These are phyloP conservation scores for Cladobotryum protrusum DNA, from an alignment of 2,329 filamentous ascomycete genomes.

Conservation along the genomic window DNA sequence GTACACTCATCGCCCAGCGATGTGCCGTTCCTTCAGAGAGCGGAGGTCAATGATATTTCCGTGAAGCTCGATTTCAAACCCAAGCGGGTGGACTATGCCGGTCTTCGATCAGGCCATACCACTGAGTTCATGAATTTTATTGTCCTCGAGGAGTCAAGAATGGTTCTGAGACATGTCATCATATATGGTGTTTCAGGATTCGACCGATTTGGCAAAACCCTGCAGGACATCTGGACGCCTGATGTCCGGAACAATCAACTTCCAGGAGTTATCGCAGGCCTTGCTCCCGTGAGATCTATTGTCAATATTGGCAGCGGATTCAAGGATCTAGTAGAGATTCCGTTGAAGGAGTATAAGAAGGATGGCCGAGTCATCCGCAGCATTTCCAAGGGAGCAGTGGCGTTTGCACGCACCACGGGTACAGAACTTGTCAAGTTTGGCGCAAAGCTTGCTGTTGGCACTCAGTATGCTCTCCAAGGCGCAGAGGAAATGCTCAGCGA, in stretches of 20 bases:
- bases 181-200: slow-evolving; percentile 90
- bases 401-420: slow-evolving; percentile 89
- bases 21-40: slow-evolving; percentile 79
- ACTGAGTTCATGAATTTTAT: slow-evolving; percentile 99
- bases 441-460: slow-evolving; percentile 89
- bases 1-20: slow-evolving; percentile 58
- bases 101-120: slow-evolving; percentile 84
- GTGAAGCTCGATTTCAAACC: slow-evolving; percentile 93
- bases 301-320: slow-evolving; percentile 89
- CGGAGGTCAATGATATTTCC: slow-evolving; percentile 77
- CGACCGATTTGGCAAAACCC: slow-evolving; percentile 77
- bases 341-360: slow-evolving; percentile 86
- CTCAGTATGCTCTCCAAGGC: slow-evolving; percentile 84
- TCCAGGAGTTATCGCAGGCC: slow-evolving; percentile 77
- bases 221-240: slow-evolving; percentile 96
- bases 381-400: slow-evolving; percentile 81
- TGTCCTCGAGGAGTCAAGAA: slow-evolving; percentile 79
- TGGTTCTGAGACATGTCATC: slow-evolving; percentile 82
- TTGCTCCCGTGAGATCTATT: slow-evolving; percentile 82
- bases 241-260: slow-evolving; percentile 88
- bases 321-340: slow-evolving; percentile 79
- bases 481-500: slow-evolving; percentile 71
- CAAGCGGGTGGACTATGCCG: slow-evolving; percentile 93
- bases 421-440: slow-evolving; percentile 92
- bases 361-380: slow-evolving; percentile 89